These are phyloP conservation scores for Diplotaxis tenuifolia DNA, from an alignment of 345 rosid genomes.

Conservation along the genomic window DNA sequence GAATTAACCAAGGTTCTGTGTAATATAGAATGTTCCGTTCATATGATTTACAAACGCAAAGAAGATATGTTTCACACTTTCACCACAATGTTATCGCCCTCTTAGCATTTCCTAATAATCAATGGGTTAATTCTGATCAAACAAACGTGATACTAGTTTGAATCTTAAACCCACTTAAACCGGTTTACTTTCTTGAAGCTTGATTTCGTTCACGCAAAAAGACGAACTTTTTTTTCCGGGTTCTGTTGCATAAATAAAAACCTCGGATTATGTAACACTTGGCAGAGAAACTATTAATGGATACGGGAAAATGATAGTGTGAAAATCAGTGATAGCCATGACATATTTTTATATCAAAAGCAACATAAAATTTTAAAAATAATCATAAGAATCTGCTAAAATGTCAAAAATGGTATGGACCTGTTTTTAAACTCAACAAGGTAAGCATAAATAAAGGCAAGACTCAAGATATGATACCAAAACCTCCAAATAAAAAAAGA, in stretches of 20 bases:
- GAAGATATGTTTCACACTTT: conserved; percentile 15
- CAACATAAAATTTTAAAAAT: conserved; percentile 14
- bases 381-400: conserved; percentile 8
- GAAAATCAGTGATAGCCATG: background rate
- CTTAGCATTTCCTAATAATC: background rate
- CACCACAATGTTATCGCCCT: background rate
- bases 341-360: background rate
- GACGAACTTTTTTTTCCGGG: conserved; percentile 29
- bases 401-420: conserved; percentile 27
- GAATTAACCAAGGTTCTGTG: background rate
- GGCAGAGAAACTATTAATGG: background rate
- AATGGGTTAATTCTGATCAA: background rate
- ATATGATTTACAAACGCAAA: background rate
- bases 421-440: conserved; percentile 34
- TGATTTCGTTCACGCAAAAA: conserved; percentile 28
- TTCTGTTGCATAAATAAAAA: conserved; percentile 25
- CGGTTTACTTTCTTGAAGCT: conserved; percentile 15
- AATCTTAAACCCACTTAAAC: conserved; percentile 3
- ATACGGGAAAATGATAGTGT: conserved; percentile 20
- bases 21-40: conserved; percentile 25
- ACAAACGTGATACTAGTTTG: background rate
- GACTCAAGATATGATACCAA: conserved; percentile 28
- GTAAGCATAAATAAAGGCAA: conserved; percentile 34
- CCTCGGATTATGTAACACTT: conserved; percentile 25
- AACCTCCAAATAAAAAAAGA: conserved; percentile 1